Evolutionary conservation across 169 alveolate genomes (phyloP).

Genomic region (Eimeria necatrix): DNA sequence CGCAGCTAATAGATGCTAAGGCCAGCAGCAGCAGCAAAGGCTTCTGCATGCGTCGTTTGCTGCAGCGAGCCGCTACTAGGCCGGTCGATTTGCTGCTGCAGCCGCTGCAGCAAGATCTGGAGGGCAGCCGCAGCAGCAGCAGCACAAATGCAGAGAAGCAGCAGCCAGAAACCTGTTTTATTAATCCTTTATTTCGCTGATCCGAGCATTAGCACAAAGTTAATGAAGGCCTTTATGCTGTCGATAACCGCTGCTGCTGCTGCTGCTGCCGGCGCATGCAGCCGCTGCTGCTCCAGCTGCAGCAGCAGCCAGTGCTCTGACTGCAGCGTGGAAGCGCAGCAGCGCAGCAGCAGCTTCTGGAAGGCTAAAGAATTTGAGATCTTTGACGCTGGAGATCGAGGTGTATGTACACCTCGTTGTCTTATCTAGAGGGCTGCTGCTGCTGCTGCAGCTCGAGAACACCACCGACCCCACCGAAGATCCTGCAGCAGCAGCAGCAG

Average conservation of each 20-base stretch:
- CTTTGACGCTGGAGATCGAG: too few relatives aligned
- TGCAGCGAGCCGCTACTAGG: neutral
- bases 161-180: neutral
- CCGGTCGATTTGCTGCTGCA: neutral
- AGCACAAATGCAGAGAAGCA: neutral
- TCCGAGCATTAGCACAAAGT: neutral
- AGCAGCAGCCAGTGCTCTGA: too few relatives aligned
- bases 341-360: too few relatives aligned
- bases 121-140: neutral
- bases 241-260: constrained; percentile 16
- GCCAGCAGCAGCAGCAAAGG: neutral
- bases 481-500: too few relatives aligned
- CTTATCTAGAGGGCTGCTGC: too few relatives aligned
- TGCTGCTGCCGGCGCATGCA: constrained; percentile 9
- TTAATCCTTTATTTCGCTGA: neutral
- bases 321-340: too few relatives aligned
- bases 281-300: neutral
- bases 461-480: too few relatives aligned
- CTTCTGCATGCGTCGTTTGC: constrained; percentile 34
- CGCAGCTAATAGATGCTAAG: neutral
- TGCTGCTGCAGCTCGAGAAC: too few relatives aligned
- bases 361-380: too few relatives aligned
- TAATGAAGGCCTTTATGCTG: too few relatives aligned
- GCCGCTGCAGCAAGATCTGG: constrained; percentile 42
- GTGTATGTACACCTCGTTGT: too few relatives aligned